Percentiles rank a stretch among this genome's conserved stretches.
Conservation (phyloP, 176 grass and related monocot species). For the Pontederia paniculata region DNA sequence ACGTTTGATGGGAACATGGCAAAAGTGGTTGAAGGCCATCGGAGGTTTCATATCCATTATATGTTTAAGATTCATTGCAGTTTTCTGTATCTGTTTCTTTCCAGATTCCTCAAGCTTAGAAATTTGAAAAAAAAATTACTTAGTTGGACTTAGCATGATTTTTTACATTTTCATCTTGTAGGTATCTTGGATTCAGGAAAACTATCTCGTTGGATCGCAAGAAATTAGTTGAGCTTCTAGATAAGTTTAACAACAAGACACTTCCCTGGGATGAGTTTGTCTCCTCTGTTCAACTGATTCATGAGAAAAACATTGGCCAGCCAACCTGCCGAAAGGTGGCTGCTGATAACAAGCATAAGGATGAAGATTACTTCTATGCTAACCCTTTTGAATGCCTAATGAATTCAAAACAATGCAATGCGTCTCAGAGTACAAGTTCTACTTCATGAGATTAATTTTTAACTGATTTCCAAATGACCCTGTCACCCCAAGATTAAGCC, state of each 20-base stretch:
- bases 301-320: slow-evolving; percentile 36
- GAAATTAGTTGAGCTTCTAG: slow-evolving; percentile 56
- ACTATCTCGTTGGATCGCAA: slow-evolving; percentile 57
- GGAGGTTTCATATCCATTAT: slow-evolving; percentile 34
- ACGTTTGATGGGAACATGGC: slow-evolving; percentile 95
- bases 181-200: slow-evolving; percentile 58
- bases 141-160: neutral
- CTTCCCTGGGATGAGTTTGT: slow-evolving; percentile 65
- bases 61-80: no score
- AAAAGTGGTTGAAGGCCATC: slow-evolving; percentile 78
- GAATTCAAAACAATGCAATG: slow-evolving; percentile 42
- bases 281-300: slow-evolving; percentile 35
- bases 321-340: slow-evolving; percentile 56
- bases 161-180: slow-evolving; percentile 23
- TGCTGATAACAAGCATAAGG: slow-evolving; percentile 54
- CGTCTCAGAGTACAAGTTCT: slow-evolving; percentile 10
- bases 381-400: slow-evolving; percentile 78
- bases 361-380: slow-evolving; percentile 94
- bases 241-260: slow-evolving; percentile 55
- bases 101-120: neutral
- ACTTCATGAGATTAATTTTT: slow-evolving; percentile 10
- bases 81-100: neutral
- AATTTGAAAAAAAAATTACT: neutral
- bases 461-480: no score
- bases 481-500: no score